phyloP scores from a whole-genome alignment of 2,329 filamentous ascomycete species.

The Ophiostoma pallidulum region DNA sequence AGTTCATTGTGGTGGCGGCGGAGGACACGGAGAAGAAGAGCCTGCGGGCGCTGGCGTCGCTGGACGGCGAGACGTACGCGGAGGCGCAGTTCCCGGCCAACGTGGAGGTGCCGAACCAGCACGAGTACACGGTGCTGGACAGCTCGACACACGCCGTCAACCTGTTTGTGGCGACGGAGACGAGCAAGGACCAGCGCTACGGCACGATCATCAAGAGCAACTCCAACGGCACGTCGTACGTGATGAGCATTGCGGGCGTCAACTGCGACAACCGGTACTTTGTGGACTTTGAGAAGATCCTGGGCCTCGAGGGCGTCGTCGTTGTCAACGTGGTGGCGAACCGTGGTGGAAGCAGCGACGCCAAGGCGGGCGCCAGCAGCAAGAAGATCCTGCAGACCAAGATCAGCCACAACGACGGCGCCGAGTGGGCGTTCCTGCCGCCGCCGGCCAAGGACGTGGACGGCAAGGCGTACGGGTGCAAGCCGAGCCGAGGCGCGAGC shows the following conservation, averaged over 20 bases:
- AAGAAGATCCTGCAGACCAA: constrained; percentile 79
- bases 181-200: constrained; percentile 54
- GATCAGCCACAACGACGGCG: constrained; percentile 95
- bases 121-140: constrained; percentile 85
- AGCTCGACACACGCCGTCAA: constrained; percentile 93
- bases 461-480: constrained; percentile 61
- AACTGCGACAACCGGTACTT: constrained; percentile 70
- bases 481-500: constrained; percentile 22
- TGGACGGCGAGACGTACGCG: constrained; percentile 77
- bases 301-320: constrained; percentile 80
- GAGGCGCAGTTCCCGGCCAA: constrained; percentile 78
- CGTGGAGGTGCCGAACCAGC: constrained; percentile 67
- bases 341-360: constrained; percentile 50
- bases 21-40: constrained; percentile 58
- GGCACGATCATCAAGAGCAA: constrained; percentile 96
- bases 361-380: constrained; percentile 44
- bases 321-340: constrained; percentile 83
- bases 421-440: constrained; percentile 68
- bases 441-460: constrained; percentile 65
- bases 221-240: constrained; percentile 93
- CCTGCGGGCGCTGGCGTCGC: constrained; percentile 68
- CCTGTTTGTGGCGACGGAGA: constrained; percentile 78
- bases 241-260: constrained; percentile 69
- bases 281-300: constrained; percentile 95
- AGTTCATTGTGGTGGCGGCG: constrained; percentile 87